Evolutionary conservation across 495 filamentous ascomycete genomes (phyloP).

Genomic region (Parathielavia hyrcaniae): DNA sequence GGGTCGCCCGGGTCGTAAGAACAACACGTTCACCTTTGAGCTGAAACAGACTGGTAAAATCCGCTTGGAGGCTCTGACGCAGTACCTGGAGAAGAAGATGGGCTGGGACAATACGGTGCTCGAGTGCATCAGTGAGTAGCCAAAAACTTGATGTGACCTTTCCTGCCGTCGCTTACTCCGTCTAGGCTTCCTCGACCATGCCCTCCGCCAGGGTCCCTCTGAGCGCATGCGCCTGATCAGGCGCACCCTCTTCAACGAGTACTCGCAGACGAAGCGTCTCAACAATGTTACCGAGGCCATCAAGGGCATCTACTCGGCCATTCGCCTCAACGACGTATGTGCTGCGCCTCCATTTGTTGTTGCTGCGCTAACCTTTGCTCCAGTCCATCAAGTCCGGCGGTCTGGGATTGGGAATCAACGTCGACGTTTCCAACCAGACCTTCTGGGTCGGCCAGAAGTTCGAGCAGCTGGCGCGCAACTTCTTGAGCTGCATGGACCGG

Average conservation of each 20-base stretch:
- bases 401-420: conserved; percentile 64
- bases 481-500: conserved; percentile 13
- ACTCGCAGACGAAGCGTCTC: conserved; percentile 7
- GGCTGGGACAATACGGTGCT: conserved; percentile 58
- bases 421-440: conserved; percentile 73
- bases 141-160: not conserved
- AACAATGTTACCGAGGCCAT: conserved; percentile 56
- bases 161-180: not conserved
- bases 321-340: conserved; percentile 51
- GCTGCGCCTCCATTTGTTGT: not conserved
- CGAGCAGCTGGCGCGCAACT: conserved; percentile 25
- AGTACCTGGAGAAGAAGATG: conserved; percentile 56
- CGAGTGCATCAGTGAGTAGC: conserved; percentile 60
- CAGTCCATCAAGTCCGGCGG: conserved; percentile 39
- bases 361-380: not conserved
- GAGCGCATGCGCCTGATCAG: conserved; percentile 59
- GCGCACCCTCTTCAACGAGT: conserved; percentile 66
- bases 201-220: conserved; percentile 69
- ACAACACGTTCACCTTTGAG: conserved; percentile 51
- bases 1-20: conserved; percentile 32
- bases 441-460: conserved; percentile 56
- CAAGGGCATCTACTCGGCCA: conserved; percentile 78
- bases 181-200: conserved; percentile 70
- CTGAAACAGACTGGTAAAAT: conserved; percentile 56
- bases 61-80: conserved; percentile 54